Percentiles rank a stretch among this genome's conserved stretches.
phyloP scores from a whole-genome alignment of 257 asterid genomes.

The Gardenia jasminoides region DNA sequence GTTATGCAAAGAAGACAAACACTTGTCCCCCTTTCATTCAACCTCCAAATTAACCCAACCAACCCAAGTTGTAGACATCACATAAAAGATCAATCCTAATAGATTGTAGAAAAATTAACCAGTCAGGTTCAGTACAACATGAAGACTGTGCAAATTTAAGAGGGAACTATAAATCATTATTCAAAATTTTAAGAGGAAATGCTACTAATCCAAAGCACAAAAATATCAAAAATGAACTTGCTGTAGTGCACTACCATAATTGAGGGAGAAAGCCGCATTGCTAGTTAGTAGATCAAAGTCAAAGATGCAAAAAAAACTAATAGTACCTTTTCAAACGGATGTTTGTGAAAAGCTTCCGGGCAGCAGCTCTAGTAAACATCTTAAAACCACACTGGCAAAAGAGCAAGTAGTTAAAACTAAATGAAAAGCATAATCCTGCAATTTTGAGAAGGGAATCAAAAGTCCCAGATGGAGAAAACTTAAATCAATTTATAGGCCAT shows the following conservation, averaged over 20 bases:
- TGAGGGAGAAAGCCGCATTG: background rate
- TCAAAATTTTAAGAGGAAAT: background rate
- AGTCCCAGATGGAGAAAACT: background rate
- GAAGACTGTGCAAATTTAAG: background rate
- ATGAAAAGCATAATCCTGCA: slow-evolving; percentile 1
- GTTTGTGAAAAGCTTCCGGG: slow-evolving; percentile 80
- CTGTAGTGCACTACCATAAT: background rate
- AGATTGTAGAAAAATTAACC: background rate
- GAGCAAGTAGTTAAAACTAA: slow-evolving; percentile 12
- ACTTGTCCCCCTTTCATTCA: background rate
- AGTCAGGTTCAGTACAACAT: background rate
- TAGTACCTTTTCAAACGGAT: slow-evolving; percentile 80
- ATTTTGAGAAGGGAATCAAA: background rate
- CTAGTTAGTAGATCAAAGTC: background rate
- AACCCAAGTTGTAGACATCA: background rate
- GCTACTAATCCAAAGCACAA: background rate
- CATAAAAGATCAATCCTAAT: background rate
- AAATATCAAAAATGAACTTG: background rate
- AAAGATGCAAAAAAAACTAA: background rate
- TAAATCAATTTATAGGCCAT: slow-evolving; percentile 13
- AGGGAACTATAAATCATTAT: background rate
- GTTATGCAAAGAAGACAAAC: background rate
- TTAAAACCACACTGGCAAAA: slow-evolving; percentile 87
- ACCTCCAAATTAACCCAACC: background rate
- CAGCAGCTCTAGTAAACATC: slow-evolving; percentile 98